Evolutionary conservation across 257 asterid genomes (phyloP).

Genomic region (Oldenlandia corymbosa): DNA sequence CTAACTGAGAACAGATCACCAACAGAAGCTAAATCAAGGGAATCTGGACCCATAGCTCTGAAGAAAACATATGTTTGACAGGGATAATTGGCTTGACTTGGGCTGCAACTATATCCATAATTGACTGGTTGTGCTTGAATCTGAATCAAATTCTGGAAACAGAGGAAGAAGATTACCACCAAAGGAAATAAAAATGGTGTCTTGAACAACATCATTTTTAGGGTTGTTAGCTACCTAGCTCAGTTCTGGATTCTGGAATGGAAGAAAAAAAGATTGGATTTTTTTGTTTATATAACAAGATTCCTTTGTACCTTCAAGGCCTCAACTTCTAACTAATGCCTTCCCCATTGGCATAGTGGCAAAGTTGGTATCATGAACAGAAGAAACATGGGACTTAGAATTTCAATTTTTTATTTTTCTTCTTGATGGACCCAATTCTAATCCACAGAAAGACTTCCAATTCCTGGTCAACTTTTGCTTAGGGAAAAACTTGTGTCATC

Average conservation of each 20-base stretch:
- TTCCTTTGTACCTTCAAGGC: too few relatives aligned
- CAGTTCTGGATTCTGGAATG: background rate
- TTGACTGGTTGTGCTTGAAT: slow-evolving; percentile 50
- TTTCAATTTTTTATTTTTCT: background rate
- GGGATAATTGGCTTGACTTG: slow-evolving; percentile 35
- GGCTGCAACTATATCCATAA: slow-evolving; percentile 57
- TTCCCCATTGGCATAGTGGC: too few relatives aligned
- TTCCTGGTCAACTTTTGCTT: slow-evolving; percentile 22
- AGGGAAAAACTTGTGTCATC: background rate
- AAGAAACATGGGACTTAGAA: background rate
- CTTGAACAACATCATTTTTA: too few relatives aligned
- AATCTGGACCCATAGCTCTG: slow-evolving; percentile 59
- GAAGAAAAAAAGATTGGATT: background rate
- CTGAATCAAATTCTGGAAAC: background rate
- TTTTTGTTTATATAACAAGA: too few relatives aligned
- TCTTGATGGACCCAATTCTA: slow-evolving; percentile 17
- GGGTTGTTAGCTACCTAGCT: background rate
- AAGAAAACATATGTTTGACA: slow-evolving; percentile 65
- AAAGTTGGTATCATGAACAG: background rate
- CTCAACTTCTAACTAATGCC: too few relatives aligned
- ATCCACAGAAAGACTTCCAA: background rate
- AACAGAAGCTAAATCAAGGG: slow-evolving; percentile 63
- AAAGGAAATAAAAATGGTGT: slow-evolving; percentile 12
- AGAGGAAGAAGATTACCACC: slow-evolving; percentile 23
- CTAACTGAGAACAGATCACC: slow-evolving; percentile 79